phyloP scores from a whole-genome alignment of 1,284 basidiomycete genomes.

The Sanghuangporus weigelae region DNA sequence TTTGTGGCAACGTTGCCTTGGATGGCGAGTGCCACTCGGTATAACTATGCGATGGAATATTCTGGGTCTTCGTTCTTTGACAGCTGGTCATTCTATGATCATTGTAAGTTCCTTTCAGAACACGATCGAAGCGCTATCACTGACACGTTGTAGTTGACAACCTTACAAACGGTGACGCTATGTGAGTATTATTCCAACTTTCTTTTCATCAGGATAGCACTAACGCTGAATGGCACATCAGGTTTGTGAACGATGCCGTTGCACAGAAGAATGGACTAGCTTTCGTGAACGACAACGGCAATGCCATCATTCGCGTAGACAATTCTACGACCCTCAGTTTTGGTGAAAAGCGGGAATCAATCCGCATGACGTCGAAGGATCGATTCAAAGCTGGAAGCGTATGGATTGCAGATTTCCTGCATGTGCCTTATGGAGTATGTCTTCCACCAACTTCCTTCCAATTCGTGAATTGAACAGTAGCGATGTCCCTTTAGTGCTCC shows the following conservation, averaged over 20 bases:
- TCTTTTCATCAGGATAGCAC: background rate
- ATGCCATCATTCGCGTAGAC: slow-evolving; percentile 71
- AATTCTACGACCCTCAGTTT: slow-evolving; percentile 52
- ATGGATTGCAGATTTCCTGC: slow-evolving; percentile 60
- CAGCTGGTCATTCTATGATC: slow-evolving; percentile 48
- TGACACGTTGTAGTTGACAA: slow-evolving; percentile 47
- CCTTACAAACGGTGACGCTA: slow-evolving; percentile 64
- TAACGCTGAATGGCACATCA: slow-evolving; percentile 23
- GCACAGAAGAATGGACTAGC: slow-evolving; percentile 50
- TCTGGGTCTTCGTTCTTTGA: slow-evolving; percentile 49
- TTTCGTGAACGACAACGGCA: slow-evolving; percentile 53
- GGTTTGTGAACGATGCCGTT: slow-evolving; percentile 49
- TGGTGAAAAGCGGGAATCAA: slow-evolving; percentile 64
- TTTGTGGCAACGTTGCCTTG: background rate
- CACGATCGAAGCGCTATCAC: background rate
- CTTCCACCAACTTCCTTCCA: background rate
- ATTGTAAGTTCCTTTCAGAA: slow-evolving; percentile 32
- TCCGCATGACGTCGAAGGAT: slow-evolving; percentile 58
- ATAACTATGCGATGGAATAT: slow-evolving; percentile 44
- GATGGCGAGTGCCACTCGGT: slow-evolving; percentile 22
- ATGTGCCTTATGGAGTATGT: slow-evolving; percentile 59
- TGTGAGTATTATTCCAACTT: slow-evolving; percentile 31
- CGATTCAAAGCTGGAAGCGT: slow-evolving; percentile 59
- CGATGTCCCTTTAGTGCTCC: slow-evolving; percentile 44
- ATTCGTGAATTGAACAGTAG: background rate